Evolutionary conservation across 1,284 basidiomycete genomes (phyloP).

Genomic region (Cutaneotrichosporon sp.): DNA sequence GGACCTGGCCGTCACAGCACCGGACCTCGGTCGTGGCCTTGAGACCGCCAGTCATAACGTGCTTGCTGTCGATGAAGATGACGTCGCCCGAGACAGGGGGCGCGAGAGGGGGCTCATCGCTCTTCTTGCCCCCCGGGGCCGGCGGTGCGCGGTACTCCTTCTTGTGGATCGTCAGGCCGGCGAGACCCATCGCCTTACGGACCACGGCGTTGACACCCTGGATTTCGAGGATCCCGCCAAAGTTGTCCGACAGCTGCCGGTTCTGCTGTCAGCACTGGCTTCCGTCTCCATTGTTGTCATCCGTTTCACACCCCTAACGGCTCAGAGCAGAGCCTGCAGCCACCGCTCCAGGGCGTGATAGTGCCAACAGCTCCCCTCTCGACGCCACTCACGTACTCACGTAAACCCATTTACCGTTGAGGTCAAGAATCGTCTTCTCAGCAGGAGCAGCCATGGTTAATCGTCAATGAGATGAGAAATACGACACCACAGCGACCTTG

Average conservation of each 20-base stretch:
- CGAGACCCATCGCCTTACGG: conserved; percentile 5
- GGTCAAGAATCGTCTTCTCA: conserved; percentile 5
- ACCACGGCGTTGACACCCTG: conserved; percentile 8
- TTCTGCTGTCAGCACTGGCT: conserved; percentile 1
- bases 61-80: conserved; percentile 3
- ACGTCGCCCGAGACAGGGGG: background rate
- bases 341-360: no score
- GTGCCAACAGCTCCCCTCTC: no score
- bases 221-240: conserved; percentile 6
- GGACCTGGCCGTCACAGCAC: conserved; percentile 4
- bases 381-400: background rate
- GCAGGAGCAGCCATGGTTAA: conserved; percentile 5
- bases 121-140: background rate
- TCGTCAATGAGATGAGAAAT: background rate
- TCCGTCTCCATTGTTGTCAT: background rate
- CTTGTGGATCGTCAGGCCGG: conserved; percentile 4
- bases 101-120: background rate
- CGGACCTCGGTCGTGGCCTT: conserved; percentile 10
- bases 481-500: no score
- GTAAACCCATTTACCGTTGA: conserved; percentile 4
- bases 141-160: conserved; percentile 3
- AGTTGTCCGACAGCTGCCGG: conserved; percentile 8
- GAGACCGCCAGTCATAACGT: conserved; percentile 7
- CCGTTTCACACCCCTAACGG: no score
- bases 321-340: no score